Conservation (phyloP, 441 rosid species). For the Dalechampia spathulata region DNA sequence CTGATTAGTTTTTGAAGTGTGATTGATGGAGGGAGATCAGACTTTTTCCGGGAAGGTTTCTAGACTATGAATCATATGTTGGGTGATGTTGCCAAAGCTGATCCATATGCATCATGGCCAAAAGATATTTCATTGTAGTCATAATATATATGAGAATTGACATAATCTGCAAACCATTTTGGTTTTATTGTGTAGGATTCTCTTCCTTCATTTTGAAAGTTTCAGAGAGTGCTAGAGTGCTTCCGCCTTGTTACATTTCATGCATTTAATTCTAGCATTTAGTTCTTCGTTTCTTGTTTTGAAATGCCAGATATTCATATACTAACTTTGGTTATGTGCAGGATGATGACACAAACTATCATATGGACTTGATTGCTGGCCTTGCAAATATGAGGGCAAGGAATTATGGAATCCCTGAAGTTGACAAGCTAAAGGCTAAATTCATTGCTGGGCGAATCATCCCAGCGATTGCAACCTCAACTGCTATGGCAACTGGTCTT, state of each 20-base stretch:
- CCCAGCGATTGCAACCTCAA: slow-evolving; percentile 87
- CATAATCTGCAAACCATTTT: no score
- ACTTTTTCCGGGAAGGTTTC: no score
- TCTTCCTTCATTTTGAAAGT: no score
- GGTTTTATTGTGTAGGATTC: no score
- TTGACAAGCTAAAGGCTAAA: slow-evolving; percentile 86
- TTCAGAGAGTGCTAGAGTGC: no score
- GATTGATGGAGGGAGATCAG: no score
- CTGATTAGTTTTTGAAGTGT: no score
- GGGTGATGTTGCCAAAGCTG: no score
- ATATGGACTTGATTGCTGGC: slow-evolving; percentile 85
- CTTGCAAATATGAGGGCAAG: slow-evolving; percentile 95
- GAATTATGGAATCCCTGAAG: slow-evolving; percentile 82
- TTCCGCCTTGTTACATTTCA: background rate
- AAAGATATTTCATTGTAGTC: no score
- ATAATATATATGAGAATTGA: no score
- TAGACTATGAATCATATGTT: no score
- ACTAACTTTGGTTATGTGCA: slow-evolving; percentile 16
- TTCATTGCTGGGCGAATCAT: slow-evolving; percentile 90
- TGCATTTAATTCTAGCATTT: background rate
- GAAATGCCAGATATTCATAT: background rate
- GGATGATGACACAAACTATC: slow-evolving; percentile 91
- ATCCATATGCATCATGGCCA: background rate
- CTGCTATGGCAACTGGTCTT: slow-evolving; percentile 89
- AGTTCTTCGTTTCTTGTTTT: background rate